A percentile compares a stretch with the other conserved stretches of the same genome.
Conservation (phyloP, 441 rosid species). For the Arabidopsis lyrata region DNA sequence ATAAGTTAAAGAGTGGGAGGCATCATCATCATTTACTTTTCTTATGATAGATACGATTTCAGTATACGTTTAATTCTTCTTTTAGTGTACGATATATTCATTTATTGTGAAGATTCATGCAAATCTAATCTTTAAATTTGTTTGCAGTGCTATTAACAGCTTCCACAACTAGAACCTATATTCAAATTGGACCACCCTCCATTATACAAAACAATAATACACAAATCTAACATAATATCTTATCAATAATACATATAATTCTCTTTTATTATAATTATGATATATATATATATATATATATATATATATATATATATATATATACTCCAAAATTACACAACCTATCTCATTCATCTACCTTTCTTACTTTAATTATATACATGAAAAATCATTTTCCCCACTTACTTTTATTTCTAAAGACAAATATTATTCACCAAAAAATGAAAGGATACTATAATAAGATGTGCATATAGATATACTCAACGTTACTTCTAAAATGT, state of each 20-base stretch:
- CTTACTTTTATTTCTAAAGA: background rate
- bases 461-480: background rate
- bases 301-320: background rate
- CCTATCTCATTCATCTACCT: background rate
- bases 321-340: background rate
- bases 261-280: background rate
- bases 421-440: background rate
- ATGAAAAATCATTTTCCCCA: background rate
- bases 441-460: background rate
- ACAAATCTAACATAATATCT: background rate
- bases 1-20: background rate
- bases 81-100: background rate
- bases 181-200: constrained; percentile 32
- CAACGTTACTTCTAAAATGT: background rate
- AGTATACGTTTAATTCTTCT: background rate
- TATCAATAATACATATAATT: background rate
- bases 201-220: constrained; percentile 5
- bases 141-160: constrained; percentile 30
- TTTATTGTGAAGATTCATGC: constrained; percentile 39
- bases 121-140: constrained; percentile 34
- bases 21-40: constrained; percentile 14
- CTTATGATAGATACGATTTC: constrained; percentile 24
- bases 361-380: background rate
- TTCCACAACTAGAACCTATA: constrained; percentile 12
- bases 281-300: background rate